Evolutionary conservation across 2,329 filamentous ascomycete species (phyloP), one percentile per base, ranked within the genome.

Genomic region (Cercospora sp.): DNA sequence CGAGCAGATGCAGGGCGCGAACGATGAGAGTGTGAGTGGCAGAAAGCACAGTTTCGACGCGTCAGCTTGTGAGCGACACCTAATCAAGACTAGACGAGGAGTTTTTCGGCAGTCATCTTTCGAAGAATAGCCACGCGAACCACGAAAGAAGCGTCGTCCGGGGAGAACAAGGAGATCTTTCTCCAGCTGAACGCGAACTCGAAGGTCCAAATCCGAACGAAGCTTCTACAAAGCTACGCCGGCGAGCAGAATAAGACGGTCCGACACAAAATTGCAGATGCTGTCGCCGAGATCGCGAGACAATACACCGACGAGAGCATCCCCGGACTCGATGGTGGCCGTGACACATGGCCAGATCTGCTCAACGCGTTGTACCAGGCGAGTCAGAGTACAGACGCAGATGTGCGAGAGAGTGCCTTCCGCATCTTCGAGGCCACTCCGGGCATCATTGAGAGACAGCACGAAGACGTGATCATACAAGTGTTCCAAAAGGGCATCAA

Each of bases 391-490:
- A 84, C 87, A 63, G 92, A 97, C 70, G 82, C 91, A 32, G 90
- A 91, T 72, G 91, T 96, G 82, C 90, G 95, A 71, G 95, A 98
- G 82, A 93, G 91, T 59, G 93, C 95, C 18, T 99, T 95, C 83
- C 89, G 95, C 70, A 95, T 99, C 76, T 97, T 99, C 79, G 91
- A 94, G 55, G 94, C 94, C 1, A 98, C 94, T 0, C 95, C 95
- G 4, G 91, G 91, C 34, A 94, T 99, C 75, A 98, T 99, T 75
- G 93, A 97, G 82, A 94, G 91, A 81, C 92, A 97, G 79, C 94
- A 98, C 76, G 93, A 97, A 79, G 91, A 93, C 71, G 89, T 91
- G n/a, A 93, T 99, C 37, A 84, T 94, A 51, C 87, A 88, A 71
- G 94, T 95, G 13, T 99, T 99, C 79, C 89, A 91, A 68, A 92